Base-by-base conservation (phyloP, 208 protist genomes). In the Herpetomonas muscarum region DNA sequence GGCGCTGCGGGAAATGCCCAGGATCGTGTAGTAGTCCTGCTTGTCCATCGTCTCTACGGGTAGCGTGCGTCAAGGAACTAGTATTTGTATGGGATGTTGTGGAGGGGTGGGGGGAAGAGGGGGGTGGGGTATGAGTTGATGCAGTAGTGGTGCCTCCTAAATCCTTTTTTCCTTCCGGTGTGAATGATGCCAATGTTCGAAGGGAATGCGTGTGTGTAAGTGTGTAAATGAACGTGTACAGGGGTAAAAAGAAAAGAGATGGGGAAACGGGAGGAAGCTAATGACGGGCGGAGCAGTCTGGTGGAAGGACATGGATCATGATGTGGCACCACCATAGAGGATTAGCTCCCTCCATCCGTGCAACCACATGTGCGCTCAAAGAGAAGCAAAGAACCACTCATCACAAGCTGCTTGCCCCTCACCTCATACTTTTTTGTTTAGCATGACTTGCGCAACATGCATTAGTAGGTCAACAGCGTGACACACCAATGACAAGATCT, bases 1-100 rank as follows among this genome's bases (percentile, higher is more conserved):
- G 37, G 85, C 88, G 1, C 76, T 71, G 25, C 73, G 70, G n/a
- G 74, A 39, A 29, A 94, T 73, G 41, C 85, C 88, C 48, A 94
- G 62, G 21, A 90, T 61, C 36, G 65, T 63, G 60, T 94, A 94
- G 58, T 89, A 71, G 60, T 92, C 85, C 44, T 73, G 67, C 28
- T 68, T 79, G 32, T 75, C 69, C 73, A 85, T 82, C 24, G 53
- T 53, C 57, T 30, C 2, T 22, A 64, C 56, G 56, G 39, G 54
- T 24, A 50, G 53, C 10, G 24, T 46, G 37, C 15, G 49, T n/a
- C n/a, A n/a, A n/a, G n/a, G n/a, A 39, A 13, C 6, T 17, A 13
- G 34, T 39, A 6, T 17, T 13, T 6, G 6, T 39, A 39, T 39
- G 34, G 13, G 13, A 6, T 39, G 6, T 6, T 39, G 34, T 39